Percentiles rank a stretch among this genome's conserved stretches.
Evolutionary conservation across 129 eudicot genomes (phyloP).

Genomic region (Flaveria sonorensis): DNA sequence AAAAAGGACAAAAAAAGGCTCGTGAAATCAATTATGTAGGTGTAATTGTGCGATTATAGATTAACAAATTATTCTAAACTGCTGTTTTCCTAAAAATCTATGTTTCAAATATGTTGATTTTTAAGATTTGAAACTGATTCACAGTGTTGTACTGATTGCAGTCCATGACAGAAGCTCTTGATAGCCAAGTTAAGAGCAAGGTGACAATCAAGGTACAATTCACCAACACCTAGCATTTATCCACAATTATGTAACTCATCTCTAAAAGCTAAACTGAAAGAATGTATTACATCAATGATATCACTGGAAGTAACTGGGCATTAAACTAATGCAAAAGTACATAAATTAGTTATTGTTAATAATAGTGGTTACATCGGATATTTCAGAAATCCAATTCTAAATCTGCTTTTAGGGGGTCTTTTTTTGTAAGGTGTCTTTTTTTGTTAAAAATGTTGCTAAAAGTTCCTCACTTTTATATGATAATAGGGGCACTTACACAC

Average conservation of each 20-base stretch:
- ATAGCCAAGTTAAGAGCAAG: conserved; percentile 80
- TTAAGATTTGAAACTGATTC: conserved; percentile 3
- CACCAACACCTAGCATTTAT: neutral
- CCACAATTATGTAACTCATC: too few relatives aligned
- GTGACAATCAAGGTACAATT: conserved; percentile 66
- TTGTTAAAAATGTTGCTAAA: conserved; percentile 20
- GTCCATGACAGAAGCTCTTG: conserved; percentile 92
- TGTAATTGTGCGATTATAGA: too few relatives aligned
- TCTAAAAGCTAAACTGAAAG: too few relatives aligned
- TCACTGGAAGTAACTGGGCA: neutral
- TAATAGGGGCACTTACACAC: conserved; percentile 91
- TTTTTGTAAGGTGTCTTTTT: neutral
- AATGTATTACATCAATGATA: neutral
- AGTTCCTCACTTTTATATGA: neutral
- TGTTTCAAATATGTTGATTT: neutral
- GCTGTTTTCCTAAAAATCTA: neutral
- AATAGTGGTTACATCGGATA: neutral
- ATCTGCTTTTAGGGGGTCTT: neutral
- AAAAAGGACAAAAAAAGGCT: neutral
- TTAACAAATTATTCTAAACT: neutral
- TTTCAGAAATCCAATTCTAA: neutral
- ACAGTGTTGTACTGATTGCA: conserved; percentile 41
- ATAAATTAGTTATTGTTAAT: neutral
- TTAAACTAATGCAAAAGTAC: neutral
- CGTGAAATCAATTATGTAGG: neutral